Evolutionary conservation across 176 grass and related monocot genomes (phyloP), one percentile per base, ranked within the genome.

Genomic region (Coix lacrymajobi): DNA sequence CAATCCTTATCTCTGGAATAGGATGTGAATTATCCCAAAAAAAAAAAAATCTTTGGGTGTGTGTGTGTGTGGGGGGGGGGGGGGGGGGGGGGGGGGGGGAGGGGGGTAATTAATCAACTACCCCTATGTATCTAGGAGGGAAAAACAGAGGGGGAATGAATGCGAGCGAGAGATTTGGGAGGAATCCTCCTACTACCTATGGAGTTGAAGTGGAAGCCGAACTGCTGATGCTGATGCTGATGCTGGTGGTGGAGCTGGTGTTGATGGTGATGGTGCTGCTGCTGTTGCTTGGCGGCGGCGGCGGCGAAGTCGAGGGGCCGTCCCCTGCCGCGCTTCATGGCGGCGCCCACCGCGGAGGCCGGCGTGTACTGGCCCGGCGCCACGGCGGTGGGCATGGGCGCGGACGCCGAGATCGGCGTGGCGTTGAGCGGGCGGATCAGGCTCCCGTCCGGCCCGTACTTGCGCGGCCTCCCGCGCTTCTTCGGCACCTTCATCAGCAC

Each of bases 401-500:
- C 86, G 29, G 96, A 98, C 19, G 92, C 86, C 12, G 96, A 98
- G 81, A 98, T 95, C 30, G 96, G 96, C 82, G 76, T 92, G 71
- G 93, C 85, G 89, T 99, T 94, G 65, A 99, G 83, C 52, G 96
- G 96, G 63, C 83, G 81, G 84, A 91, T 89, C 87, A 96, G 85
- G 79, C 89, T 96, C 70, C 96, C 96, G 79, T 96, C 96, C 33
- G 93, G 89, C 16, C 86, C 91, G 85, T 99, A 99, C 81, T 99
- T 99, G 80, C 96, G 90, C 62, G 96, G 96, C 64, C 96, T 83
- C 67, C 96, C 93, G 62, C 96, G 76, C 89, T 96, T 99, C 89
- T 98, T 98, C 73, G 73, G 90, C 93, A 89, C 77, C 79, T 81
- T 82, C 63, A 83, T 71, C 62, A 78, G 2, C 26, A 66, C n/a